Evolutionary conservation across 768 basidiomycete species (phyloP).

Genomic region (Tylopilus intermedius): DNA sequence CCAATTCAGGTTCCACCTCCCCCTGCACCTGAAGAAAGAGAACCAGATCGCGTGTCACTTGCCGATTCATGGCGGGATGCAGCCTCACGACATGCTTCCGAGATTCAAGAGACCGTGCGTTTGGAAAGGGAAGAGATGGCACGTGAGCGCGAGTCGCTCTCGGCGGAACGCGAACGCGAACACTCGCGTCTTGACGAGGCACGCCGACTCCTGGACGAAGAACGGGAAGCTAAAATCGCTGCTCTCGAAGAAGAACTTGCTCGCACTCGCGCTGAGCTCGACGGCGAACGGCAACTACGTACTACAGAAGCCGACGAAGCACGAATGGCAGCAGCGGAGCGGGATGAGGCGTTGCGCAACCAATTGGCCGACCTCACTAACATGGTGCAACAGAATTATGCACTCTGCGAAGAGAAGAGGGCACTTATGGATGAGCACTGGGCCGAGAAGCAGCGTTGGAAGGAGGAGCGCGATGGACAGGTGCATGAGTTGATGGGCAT

Average conservation of each 20-base stretch:
- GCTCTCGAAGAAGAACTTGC: conserved; percentile 62
- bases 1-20: conserved; percentile 21
- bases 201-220: conserved; percentile 41
- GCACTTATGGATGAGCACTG: no score
- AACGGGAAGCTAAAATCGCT: conserved; percentile 48
- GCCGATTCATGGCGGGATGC: conserved; percentile 45
- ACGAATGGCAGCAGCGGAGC: conserved; percentile 57
- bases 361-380: conserved; percentile 72
- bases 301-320: conserved; percentile 57
- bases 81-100: conserved; percentile 47
- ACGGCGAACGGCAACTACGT: conserved; percentile 56
- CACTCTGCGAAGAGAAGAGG: conserved; percentile 20
- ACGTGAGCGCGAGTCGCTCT: conserved; percentile 49
- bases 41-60: conserved; percentile 17
- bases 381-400: conserved; percentile 62
- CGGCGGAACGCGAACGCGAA: conserved; percentile 51
- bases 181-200: conserved; percentile 48
- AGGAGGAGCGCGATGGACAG: no score
- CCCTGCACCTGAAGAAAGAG: neutral
- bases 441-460: no score
- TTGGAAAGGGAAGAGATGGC: conserved; percentile 57
- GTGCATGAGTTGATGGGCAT: conserved; percentile 44
- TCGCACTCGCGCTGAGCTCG: conserved; percentile 52
- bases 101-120: conserved; percentile 51
- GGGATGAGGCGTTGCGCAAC: conserved; percentile 52